These are phyloP conservation scores for Salix caprea DNA, from an alignment of 345 rosid species.

Conservation along the genomic window DNA sequence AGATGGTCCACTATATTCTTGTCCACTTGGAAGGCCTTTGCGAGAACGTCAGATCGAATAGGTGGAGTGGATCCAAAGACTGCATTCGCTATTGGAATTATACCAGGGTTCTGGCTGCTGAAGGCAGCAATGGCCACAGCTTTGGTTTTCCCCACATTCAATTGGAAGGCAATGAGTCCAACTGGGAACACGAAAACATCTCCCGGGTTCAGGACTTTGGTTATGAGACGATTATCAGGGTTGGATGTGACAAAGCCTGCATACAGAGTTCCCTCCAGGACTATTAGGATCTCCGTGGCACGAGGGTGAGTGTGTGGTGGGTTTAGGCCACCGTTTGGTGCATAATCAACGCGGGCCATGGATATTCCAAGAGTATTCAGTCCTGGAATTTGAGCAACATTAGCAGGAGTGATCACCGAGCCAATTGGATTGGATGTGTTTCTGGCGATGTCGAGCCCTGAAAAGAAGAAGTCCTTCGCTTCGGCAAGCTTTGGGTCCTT, in stretches of 20 bases:
- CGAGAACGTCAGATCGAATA: no score
- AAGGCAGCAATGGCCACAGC: no score
- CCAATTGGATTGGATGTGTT: not conserved
- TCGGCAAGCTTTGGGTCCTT: not conserved
- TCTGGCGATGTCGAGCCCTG: not conserved
- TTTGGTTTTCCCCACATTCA: no score
- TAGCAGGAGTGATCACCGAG: not conserved
- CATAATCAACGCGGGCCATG: not conserved
- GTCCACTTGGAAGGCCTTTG: no score
- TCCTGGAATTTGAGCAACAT: not conserved
- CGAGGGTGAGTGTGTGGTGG: conserved; percentile 17
- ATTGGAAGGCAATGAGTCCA: not conserved
- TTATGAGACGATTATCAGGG: conserved; percentile 7
- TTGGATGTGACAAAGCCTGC: conserved; percentile 7
- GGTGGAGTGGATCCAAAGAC: no score
- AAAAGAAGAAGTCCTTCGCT: not conserved
- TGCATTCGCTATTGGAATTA: no score
- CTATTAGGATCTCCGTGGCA: conserved; percentile 10
- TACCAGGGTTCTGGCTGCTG: no score
- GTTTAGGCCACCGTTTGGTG: not conserved
- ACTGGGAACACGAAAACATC: conserved; percentile 10
- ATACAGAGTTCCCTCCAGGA: not conserved
- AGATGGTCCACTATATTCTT: no score
- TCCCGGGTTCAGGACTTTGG: not conserved
- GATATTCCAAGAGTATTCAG: not conserved